phyloP scores from a whole-genome alignment of 139 green algal species.

The Picochlorum sp. region DNA sequence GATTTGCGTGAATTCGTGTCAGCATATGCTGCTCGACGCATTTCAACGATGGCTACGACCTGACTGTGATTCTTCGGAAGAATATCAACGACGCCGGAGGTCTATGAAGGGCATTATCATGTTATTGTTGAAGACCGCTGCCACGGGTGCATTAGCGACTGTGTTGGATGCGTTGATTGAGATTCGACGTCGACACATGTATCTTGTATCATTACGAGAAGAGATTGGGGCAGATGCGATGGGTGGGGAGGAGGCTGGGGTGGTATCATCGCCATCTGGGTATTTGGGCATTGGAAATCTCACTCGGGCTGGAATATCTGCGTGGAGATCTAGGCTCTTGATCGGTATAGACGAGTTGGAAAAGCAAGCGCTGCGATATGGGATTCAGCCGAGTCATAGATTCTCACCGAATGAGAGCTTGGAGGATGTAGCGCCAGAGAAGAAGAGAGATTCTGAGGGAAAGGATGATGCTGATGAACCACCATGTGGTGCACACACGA shows the following conservation, averaged over 20 bases:
- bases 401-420: background rate
- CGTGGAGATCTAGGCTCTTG: constrained; percentile 26
- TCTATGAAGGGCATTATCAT: constrained; percentile 18
- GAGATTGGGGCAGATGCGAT: constrained; percentile 2
- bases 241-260: constrained; percentile 3
- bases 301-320: constrained; percentile 21
- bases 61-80: constrained; percentile 7
- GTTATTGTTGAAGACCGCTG: constrained; percentile 27
- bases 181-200: constrained; percentile 23
- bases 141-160: constrained; percentile 30
- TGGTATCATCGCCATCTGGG: background rate
- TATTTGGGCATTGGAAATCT: constrained; percentile 15
- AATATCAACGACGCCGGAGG: constrained; percentile 1
- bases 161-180: constrained; percentile 33
- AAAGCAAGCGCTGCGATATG: constrained; percentile 17
- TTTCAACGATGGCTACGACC: constrained; percentile 28
- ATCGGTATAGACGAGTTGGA: constrained; percentile 30
- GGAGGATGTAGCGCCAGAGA: background rate
- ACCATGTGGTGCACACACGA: background rate
- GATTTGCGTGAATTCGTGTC: constrained; percentile 25
- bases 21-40: constrained; percentile 32
- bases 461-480: background rate
- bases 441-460: background rate
- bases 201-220: constrained; percentile 7
- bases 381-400: constrained; percentile 11